Evolutionary conservation across 2,329 filamentous ascomycete species (phyloP).

Genomic region (Penicillium digitatum): DNA sequence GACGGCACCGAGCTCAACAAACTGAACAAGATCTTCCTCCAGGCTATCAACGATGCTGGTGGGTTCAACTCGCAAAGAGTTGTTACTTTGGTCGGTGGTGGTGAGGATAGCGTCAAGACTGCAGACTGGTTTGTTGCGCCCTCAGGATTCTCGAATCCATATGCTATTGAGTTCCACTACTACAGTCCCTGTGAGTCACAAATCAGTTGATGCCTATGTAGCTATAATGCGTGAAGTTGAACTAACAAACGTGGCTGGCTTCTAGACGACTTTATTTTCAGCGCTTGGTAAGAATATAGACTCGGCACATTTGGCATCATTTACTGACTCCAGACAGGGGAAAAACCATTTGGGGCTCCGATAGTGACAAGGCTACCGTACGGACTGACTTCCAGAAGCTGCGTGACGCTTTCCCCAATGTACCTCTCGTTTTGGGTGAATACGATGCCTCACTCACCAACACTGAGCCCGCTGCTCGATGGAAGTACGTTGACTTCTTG

Average conservation of each 20-base stretch:
- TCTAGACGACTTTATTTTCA: constrained; percentile 31
- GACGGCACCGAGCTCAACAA: constrained; percentile 53
- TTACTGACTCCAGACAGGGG: constrained; percentile 51
- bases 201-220: not conserved
- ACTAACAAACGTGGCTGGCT: not conserved
- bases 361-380: constrained; percentile 50
- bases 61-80: constrained; percentile 55
- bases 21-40: constrained; percentile 55
- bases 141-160: constrained; percentile 52
- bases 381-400: constrained; percentile 51
- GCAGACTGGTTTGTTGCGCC: constrained; percentile 53
- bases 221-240: not conserved
- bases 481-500: constrained; percentile 57
- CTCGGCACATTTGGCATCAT: constrained; percentile 20
- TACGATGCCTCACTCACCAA: constrained; percentile 51
- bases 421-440: constrained; percentile 57
- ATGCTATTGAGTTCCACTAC: constrained; percentile 60
- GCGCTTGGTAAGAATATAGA: constrained; percentile 23
- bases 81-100: constrained; percentile 53
- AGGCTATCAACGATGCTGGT: constrained; percentile 52
- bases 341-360: constrained; percentile 58
- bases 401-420: constrained; percentile 52
- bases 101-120: constrained; percentile 52
- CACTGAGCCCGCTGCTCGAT: constrained; percentile 54
- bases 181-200: constrained; percentile 45